phyloP scores from a whole-genome alignment of 257 asterid species.

The Fraxinus excelsior region DNA sequence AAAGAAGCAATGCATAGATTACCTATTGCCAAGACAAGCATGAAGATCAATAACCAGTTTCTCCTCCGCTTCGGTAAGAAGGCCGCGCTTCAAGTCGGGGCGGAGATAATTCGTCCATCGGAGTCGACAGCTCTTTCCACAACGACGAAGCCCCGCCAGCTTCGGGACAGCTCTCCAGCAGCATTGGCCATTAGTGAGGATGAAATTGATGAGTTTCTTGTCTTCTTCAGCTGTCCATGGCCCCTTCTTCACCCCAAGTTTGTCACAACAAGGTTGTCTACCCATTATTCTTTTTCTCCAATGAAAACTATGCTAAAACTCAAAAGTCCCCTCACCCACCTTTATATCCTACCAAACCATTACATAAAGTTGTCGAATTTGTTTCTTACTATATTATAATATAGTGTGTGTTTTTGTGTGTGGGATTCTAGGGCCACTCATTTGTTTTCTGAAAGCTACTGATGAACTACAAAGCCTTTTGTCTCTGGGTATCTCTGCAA shows the following conservation, averaged over 20 bases:
- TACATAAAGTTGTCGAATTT: constrained; percentile 25
- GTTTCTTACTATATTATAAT: neutral
- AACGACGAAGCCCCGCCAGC: constrained; percentile 94
- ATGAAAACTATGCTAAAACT: constrained; percentile 26
- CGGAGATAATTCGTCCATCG: constrained; percentile 98
- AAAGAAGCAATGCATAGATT: constrained; percentile 1
- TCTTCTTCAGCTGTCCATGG: constrained; percentile 99
- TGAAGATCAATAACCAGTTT: constrained; percentile 87
- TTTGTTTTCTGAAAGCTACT: constrained; percentile 61
- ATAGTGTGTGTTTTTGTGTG: constrained; percentile 26
- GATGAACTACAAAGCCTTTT: constrained; percentile 55
- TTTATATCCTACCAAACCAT: constrained; percentile 53
- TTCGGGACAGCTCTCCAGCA: constrained; percentile 98
- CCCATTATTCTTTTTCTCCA: constrained; percentile 51
- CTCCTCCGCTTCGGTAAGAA: constrained; percentile 85
- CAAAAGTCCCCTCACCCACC: constrained; percentile 65
- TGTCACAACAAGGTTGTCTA: constrained; percentile 96
- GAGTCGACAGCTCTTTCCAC: constrained; percentile 96
- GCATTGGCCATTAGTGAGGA: constrained; percentile 88
- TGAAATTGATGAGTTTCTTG: constrained; percentile 77
- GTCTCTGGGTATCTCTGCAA: constrained; percentile 47
- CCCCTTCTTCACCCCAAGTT: constrained; percentile 93
- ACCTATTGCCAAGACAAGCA: constrained; percentile 94
- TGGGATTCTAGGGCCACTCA: constrained; percentile 58
- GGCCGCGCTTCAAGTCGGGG: constrained; percentile 94